These are phyloP conservation scores for Noccaea bulbosa DNA, from an alignment of 345 rosid species.

Conservation along the genomic window DNA sequence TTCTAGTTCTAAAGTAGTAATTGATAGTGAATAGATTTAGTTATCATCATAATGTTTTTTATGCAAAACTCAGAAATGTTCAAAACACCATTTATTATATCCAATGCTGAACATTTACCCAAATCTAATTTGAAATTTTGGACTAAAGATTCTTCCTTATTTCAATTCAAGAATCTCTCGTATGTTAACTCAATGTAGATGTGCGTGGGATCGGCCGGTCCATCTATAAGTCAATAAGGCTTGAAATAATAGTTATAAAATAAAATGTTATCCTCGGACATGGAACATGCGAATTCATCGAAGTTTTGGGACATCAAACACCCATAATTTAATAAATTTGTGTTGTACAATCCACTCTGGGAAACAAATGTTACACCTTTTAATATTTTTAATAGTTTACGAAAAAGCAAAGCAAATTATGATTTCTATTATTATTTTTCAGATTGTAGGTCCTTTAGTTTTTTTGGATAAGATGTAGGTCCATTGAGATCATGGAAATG, in stretches of 20 bases:
- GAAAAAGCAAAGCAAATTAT: background rate
- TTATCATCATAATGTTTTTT: too few species aligned
- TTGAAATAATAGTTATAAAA: conserved; percentile 2
- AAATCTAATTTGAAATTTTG: background rate
- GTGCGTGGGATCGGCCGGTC: conserved; percentile 16
- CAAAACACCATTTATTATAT: too few species aligned
- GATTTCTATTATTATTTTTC: background rate
- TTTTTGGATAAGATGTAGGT: conserved; percentile 17
- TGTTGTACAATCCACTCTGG: conserved; percentile 14
- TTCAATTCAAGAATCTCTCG: background rate
- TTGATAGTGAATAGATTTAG: too few species aligned
- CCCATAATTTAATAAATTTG: background rate
- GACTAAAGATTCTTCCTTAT: background rate
- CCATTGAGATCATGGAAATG: conserved; percentile 26
- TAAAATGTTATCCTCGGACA: conserved; percentile 20
- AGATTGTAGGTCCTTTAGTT: conserved; percentile 26
- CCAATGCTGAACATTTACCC: too few species aligned
- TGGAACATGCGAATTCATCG: conserved; percentile 34
- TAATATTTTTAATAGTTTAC: background rate
- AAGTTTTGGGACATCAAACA: conserved; percentile 32
- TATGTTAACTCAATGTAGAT: background rate
- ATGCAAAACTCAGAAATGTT: too few species aligned
- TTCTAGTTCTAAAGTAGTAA: too few species aligned
- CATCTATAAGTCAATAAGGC: conserved; percentile 2
- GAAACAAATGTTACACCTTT: background rate